Base-by-base conservation (phyloP, 495 filamentous ascomycete genomes). In the Glutinoglossum americanum region DNA sequence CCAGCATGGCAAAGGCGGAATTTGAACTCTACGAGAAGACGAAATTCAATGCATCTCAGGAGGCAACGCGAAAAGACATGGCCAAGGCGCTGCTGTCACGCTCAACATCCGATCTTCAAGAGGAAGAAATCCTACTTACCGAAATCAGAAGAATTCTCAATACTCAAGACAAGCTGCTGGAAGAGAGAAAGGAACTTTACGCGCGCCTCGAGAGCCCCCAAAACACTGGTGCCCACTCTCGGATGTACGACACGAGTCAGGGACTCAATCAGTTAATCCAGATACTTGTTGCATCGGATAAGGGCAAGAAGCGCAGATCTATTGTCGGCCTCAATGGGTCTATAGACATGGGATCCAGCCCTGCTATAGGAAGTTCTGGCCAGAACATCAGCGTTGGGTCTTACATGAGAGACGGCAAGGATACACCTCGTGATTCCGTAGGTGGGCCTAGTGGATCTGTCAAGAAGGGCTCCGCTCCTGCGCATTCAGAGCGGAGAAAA, bases 131-230 rank as follows among this genome's bases (percentile, higher is more conserved):
- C 57, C 72, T 97, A 0, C 76, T 98, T 6, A 73, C 84, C 51
- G 92, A 98, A 65, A 78, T 98, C 33, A 88, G 89, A 62, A 82
- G 93, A 58, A 95, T 98, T 60, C 76, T 89, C 39, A 78, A 79
- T 60, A 80, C 84, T 59, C 83, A 90, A 59, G 83, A 90, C 60
- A 79, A 75, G 60, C 80, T 95, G 62, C 82, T 87, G 63, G 80
- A 85, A 60, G 88, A 95, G 63, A 87, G 90, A 47, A 77, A 81
- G 62, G 92, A 97, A 64, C 77, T 97, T n/a, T 92, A 92, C 68
- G 77, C 80, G 59, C 80, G 89, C 57, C 80, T 97, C 11, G 89
- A 94, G 59, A 80, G 81, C 59, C 84, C 85, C 7, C 74, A 79
- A 59, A 84, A 79, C 59, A 75, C 81, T 37, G 74, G 80, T 59